Percentiles rank a stretch among this genome's conserved stretches.
Evolutionary conservation across 1,284 basidiomycete species (phyloP).

Genomic region (Vanrija humicola): DNA sequence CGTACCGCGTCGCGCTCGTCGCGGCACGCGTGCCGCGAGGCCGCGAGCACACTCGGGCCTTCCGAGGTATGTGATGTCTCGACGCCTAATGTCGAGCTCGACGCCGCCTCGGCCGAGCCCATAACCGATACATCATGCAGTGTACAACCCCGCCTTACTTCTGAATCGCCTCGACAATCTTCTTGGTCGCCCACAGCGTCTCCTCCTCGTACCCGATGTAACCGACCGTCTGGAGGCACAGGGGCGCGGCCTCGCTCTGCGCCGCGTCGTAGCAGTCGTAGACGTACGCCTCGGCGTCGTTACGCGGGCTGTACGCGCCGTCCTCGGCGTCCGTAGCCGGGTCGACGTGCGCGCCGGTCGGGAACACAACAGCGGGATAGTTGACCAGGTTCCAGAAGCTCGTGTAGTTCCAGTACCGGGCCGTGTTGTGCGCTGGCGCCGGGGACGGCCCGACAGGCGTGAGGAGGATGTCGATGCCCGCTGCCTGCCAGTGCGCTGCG

Average conservation of each 20-base stretch:
- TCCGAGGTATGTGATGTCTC: too few relatives aligned
- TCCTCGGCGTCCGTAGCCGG: conserved; percentile 34
- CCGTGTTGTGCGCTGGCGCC: conserved; percentile 22
- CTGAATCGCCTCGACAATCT: conserved; percentile 1
- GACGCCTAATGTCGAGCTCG: too few relatives aligned
- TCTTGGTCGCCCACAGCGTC: conserved; percentile 2
- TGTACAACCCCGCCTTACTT: too few relatives aligned
- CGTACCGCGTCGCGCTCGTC: too few relatives aligned
- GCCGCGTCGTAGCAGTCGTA: conserved; percentile 20
- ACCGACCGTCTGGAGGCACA: conserved; percentile 15
- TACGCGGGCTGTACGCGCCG: conserved; percentile 50
- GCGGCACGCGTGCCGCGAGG: too few relatives aligned
- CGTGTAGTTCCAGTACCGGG: conserved; percentile 53
- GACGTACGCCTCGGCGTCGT: conserved; percentile 47
- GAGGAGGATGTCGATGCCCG: conserved; percentile 33
- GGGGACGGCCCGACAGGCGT: conserved; percentile 25
- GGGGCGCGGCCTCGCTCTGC: neutral
- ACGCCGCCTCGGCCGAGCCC: too few relatives aligned
- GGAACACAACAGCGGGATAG: conserved; percentile 61
- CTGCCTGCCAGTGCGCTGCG: conserved; percentile 23
- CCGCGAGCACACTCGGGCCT: too few relatives aligned
- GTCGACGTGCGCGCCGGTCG: conserved; percentile 52
- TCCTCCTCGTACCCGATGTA: conserved; percentile 15
- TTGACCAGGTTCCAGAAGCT: conserved; percentile 63
- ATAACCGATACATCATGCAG: too few relatives aligned